These are phyloP conservation scores for Trametes polyzona DNA, from an alignment of 1,284 basidiomycete species.

Conservation along the genomic window DNA sequence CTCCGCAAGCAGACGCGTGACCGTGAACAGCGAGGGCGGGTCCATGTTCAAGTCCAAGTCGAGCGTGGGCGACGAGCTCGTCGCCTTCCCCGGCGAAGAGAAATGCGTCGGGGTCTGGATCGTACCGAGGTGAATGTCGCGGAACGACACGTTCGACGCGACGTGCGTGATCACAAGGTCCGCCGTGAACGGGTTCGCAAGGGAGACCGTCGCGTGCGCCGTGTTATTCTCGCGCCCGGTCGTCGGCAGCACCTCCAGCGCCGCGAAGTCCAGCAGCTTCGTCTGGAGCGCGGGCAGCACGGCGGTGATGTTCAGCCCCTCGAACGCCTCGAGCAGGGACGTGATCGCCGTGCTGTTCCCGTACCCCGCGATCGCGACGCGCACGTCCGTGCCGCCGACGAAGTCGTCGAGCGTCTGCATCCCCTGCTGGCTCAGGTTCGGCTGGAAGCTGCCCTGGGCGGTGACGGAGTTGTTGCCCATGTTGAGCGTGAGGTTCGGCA, in stretches of 20 bases:
- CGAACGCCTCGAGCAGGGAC: slow-evolving; percentile 67
- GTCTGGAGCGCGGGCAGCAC: slow-evolving; percentile 67
- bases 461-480: slow-evolving; percentile 61
- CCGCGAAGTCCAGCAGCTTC: slow-evolving; percentile 59
- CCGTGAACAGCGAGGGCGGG: slow-evolving; percentile 71
- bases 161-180: slow-evolving; percentile 65
- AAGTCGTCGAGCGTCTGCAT: slow-evolving; percentile 72
- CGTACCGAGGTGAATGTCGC: slow-evolving; percentile 67
- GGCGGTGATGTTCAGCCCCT: slow-evolving; percentile 61
- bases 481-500: slow-evolving; percentile 61
- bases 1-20: slow-evolving; percentile 68
- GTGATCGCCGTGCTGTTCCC: slow-evolving; percentile 61
- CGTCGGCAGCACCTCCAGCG: slow-evolving; percentile 64
- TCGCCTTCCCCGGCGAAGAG: slow-evolving; percentile 54
- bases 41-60: slow-evolving; percentile 74
- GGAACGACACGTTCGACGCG: slow-evolving; percentile 64
- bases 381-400: slow-evolving; percentile 64
- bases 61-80: slow-evolving; percentile 62
- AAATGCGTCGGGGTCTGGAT: slow-evolving; percentile 66
- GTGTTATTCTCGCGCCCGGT: slow-evolving; percentile 71
- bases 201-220: slow-evolving; percentile 65
- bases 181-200: slow-evolving; percentile 74
- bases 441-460: slow-evolving; percentile 51
- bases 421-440: slow-evolving; percentile 67
- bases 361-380: slow-evolving; percentile 59